Base-by-base conservation (phyloP, 2,329 filamentous ascomycete species). In the Aspergillus candidus region DNA sequence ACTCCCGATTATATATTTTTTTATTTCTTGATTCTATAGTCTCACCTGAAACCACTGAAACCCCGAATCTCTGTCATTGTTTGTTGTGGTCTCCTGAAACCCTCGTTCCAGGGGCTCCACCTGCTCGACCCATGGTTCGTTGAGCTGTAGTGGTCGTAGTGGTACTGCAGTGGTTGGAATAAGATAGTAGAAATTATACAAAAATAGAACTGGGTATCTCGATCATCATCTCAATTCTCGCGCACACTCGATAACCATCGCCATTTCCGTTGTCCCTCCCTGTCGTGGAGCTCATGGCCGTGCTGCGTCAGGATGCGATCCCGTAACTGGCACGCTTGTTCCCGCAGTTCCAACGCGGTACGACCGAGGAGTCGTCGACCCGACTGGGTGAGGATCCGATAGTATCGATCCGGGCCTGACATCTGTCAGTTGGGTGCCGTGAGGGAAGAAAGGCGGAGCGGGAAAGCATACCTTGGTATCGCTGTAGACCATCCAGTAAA, bases 401-500 rank as follows among this genome's bases (percentile, higher is more conserved):
- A 18, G 36, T 61, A 65, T 29, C 60, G 60, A 14, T 55, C 47
- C 2, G 38, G 38, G 8, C 49, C 55, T 56, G 17, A 12, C 30
- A 34, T 12, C 14, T 11, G 6, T 32, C 11, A 43, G 11, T 10
- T 27, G 8, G 29, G 30, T 11, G 6, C 14, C 4, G 14, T 6
- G n/a, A 18, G 13, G n/a, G 4, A 6, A 11, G 5, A 32, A 8
- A 12, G 11, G 4, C 27, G 12, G 7, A 17, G 14, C 31, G 33
- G 11, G 38, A 2, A 29, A 14, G 41, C 47, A 18, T 48, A 50
- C 52, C 54, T 22, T 54, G 52, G 40, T 52, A 57, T 12, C 14
- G 30, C 36, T 53, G 47, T 15, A 66, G 43, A 7, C 59, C 60
- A 15, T 58, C 47, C 0, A 61, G n/a, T 5, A 66, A 48, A 13